Base-by-base conservation (phyloP, 2,329 filamentous ascomycete genomes). In the Stemphylium lycopersici region DNA sequence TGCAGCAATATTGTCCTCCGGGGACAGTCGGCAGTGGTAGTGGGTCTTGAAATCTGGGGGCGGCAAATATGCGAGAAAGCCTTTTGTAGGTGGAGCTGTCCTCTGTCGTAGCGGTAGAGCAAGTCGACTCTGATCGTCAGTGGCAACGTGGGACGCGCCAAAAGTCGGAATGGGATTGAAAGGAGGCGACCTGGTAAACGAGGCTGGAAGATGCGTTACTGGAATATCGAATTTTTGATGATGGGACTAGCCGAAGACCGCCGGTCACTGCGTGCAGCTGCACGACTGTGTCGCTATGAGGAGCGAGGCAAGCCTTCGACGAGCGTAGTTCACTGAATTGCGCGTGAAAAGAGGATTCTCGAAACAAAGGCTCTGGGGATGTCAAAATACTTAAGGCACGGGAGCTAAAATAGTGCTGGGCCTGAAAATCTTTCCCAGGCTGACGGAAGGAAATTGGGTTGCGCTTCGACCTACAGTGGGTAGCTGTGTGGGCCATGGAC, bases 321-420 rank as follows among this genome's bases (percentile, higher is more conserved):
- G 36, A 58, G 50, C 50, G 44, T 52, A 42, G 40, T 55, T 61
- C 52, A 63, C 59, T 26, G 42, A 55, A 37, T 11, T 32, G 56
- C 47, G 41, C 43, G 53, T 56, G 41, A 49, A 50, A 43, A 53
- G 47, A 59, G 50, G 52, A 53, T 36, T 59, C 44, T 60, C 51
- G 48, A 54, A 48, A 56, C 52, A 61, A 61, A 59, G 52, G 43
- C 41, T 31, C 53, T 48, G 58, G 58, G 59, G 46, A 29, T 59
- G 49, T 48, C 48, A 33, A 56, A 54, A 55, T 65, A 67, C 68
- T 64, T 63, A 64, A 67, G 48, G 55, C 45, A 58, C 67, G 68
- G 69, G 67, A 72, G 62, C 69, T 72, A 72, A 68, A 67, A 58
- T 69, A 69, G 67, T 63, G 53, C 50, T 63, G 55, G 58, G 52